phyloP scores from a whole-genome alignment of 768 basidiomycete species.

The Suillus decipiens region DNA sequence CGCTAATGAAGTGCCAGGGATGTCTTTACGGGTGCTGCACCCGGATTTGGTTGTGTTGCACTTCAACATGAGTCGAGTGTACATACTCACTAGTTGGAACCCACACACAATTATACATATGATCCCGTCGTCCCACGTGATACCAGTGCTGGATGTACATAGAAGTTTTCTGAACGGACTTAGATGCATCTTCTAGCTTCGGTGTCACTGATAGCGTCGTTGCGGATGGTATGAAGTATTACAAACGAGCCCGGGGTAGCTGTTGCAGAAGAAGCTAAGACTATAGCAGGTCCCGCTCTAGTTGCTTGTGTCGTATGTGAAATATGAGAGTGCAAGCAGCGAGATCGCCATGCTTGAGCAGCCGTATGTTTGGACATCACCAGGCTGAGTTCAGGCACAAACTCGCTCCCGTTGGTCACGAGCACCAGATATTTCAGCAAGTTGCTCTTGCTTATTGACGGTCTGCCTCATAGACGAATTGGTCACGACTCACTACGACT shows the following conservation, averaged over 20 bases:
- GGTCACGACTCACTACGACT: too few relatives aligned
- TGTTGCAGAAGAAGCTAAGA: slow-evolving; percentile 32
- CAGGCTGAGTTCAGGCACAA: too few relatives aligned
- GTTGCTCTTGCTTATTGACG: background rate
- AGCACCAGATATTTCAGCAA: background rate
- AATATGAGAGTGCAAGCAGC: slow-evolving; percentile 23
- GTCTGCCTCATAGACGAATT: slow-evolving; percentile 33
- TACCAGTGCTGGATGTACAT: slow-evolving; percentile 23
- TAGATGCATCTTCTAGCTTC: slow-evolving; percentile 8
- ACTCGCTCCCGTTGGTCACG: slow-evolving; percentile 3
- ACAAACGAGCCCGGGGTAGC: too few relatives aligned
- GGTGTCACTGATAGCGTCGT: slow-evolving; percentile 31
- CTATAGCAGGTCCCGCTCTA: slow-evolving; percentile 20
- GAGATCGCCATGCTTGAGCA: slow-evolving; percentile 4
- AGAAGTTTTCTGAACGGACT: slow-evolving; percentile 6
- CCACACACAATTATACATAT: slow-evolving; percentile 66
- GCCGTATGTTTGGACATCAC: slow-evolving; percentile 21
- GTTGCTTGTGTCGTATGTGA: slow-evolving; percentile 25
- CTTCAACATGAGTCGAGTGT: slow-evolving; percentile 32
- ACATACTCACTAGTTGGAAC: slow-evolving; percentile 65
- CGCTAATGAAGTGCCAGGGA: slow-evolving; percentile 61
- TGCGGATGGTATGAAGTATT: slow-evolving; percentile 32
- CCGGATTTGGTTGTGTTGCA: slow-evolving; percentile 45
- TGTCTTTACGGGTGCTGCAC: slow-evolving; percentile 56
- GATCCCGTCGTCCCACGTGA: slow-evolving; percentile 24